A percentile compares a stretch with the other conserved stretches of the same genome.
Conservation (phyloP, 163 green algal species). For the Scenedesmus sp. region DNA sequence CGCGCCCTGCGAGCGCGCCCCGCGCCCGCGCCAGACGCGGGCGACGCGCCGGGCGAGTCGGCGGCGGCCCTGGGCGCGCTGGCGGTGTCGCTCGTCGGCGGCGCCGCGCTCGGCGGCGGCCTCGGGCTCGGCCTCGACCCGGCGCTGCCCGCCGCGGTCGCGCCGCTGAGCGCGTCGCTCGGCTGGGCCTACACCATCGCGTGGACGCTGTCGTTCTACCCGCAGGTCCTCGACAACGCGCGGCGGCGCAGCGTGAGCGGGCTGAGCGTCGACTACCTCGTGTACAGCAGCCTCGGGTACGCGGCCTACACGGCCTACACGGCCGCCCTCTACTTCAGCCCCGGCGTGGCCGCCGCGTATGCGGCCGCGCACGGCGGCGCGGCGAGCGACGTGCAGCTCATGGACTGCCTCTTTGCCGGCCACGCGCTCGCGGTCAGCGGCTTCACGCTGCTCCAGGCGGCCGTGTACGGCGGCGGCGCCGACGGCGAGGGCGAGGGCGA, state of each 20-base stretch:
- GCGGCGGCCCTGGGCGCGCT: background rate
- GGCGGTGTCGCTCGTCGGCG: background rate
- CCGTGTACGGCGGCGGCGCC: conserved; percentile 34
- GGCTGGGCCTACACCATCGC: conserved; percentile 46
- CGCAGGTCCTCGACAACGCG: conserved; percentile 48
- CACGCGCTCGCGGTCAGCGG: conserved; percentile 52
- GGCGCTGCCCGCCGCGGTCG: background rate
- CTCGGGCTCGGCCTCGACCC: background rate
- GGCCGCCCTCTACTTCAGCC: conserved; percentile 53
- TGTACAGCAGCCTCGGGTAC: conserved; percentile 59
- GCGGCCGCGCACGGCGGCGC: conserved; percentile 38
- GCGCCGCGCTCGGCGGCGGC: conserved; percentile 2
- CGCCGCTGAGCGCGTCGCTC: conserved; percentile 3
- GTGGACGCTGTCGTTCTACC: conserved; percentile 53
- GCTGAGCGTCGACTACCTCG: conserved; percentile 59
- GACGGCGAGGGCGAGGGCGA: background rate
- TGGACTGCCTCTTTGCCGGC: conserved; percentile 57
- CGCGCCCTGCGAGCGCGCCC: too few species aligned
- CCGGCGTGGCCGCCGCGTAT: conserved; percentile 52
- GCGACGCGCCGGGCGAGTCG: too few species aligned
- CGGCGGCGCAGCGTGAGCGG: conserved; percentile 47
- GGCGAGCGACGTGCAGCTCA: conserved; percentile 35
- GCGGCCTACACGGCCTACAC: conserved; percentile 58
- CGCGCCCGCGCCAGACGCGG: too few species aligned
- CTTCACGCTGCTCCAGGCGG: conserved; percentile 50